Evolutionary conservation across 2,329 filamentous ascomycete species (phyloP), one percentile per base, ranked within the genome.

Genomic region (Cercospora brassicicola): DNA sequence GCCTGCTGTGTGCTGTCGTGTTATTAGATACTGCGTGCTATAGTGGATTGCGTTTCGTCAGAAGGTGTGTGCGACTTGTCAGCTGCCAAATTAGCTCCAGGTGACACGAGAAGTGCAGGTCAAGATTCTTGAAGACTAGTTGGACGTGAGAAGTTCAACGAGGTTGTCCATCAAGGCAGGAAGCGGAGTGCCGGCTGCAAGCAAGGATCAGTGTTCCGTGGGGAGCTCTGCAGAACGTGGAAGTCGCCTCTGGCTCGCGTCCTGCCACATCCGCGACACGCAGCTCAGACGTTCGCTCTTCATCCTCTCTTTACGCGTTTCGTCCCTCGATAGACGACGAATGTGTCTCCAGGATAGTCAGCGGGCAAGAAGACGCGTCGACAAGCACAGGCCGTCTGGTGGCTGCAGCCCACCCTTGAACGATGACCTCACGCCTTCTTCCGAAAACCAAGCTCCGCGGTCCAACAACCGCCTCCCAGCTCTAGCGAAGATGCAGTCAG

Each of bases 131-230:
- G 55, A 18, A 33, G 18, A 18, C 30, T 26, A n/a, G 53, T 26
- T 57, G 26, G 53, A 57, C 6, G 53, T 30, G 53, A 31, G 53
- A 57, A 57, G 4, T 8, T 26, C 48, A 28, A 59, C 31, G 26
- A 13, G 23, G 20, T 51, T 15, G 45, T 23, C 48, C 48, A 30
- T 55, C 48, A 30, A 30, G 48, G 30, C 55, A 59, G 55, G 55
- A 36, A 62, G 59, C 59, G 36, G 59, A 62, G 13, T 30, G 23
- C 28, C 59, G n/a, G 59, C 59, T 30, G 18, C 39, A 62, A 28
- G 20, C 59, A 23, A 28, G 57, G 57, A 42, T 60, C 48, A 28
- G 48, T 55, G 23, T n/a, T 3, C 48, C 11, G 48, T 55, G 48
- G 48, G 23, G 23, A 55, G 48, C 48, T 28, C 48, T 28, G 15